Base-by-base conservation (phyloP, 371 early-diverging fungal species). In the Mortierella polycephala region DNA sequence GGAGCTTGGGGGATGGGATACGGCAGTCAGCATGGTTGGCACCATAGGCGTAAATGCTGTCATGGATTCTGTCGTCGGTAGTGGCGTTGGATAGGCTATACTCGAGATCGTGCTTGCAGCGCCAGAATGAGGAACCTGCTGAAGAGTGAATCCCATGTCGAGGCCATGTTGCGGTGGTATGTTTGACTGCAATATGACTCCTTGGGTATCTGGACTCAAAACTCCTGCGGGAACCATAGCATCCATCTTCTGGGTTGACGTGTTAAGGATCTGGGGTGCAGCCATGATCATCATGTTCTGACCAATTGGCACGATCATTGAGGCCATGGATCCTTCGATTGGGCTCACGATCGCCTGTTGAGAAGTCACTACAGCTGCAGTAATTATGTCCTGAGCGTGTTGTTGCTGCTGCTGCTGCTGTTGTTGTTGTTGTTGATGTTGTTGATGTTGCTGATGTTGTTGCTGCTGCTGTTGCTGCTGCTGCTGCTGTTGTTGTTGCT, bases 21-120 rank as follows among this genome's bases (percentile, higher is more conserved):
- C 39, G n/a, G 76, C 56, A 1, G 79, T 67, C 39, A 69, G 79
- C 73, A 79, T 79, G 1, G 79, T 62, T 11, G 79, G 79, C 10
- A 79, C 69, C 79, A 69, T 66, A 7, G 79, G 79, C 4, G 69
- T 72, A 53, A 72, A 69, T 6, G 57, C 42, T 7, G 62, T 41
- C 69, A 69, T 73, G 23, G 69, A 68, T 30, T 79, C 79, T 50
- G 79, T 51, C 1, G 62, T 55, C 0, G 73, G 55, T 6, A 72
- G n/a, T 9, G 79, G 67, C 7, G 73, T 60, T 47, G 73, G 73
- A 49, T 69, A 79, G 10, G 56, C 56, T 51, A 69, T 64, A 7
- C 54, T 63, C 0, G 51, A 61, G 12, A 69, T 0, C 14, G 71
- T 0, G 5, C 49, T 46, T 8, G 59, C 45, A n/a, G 57, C 57